Evolutionary conservation across 2,329 filamentous ascomycete species (phyloP), one percentile per base, ranked within the genome.

Genomic region (Grosmannia penicillata): DNA sequence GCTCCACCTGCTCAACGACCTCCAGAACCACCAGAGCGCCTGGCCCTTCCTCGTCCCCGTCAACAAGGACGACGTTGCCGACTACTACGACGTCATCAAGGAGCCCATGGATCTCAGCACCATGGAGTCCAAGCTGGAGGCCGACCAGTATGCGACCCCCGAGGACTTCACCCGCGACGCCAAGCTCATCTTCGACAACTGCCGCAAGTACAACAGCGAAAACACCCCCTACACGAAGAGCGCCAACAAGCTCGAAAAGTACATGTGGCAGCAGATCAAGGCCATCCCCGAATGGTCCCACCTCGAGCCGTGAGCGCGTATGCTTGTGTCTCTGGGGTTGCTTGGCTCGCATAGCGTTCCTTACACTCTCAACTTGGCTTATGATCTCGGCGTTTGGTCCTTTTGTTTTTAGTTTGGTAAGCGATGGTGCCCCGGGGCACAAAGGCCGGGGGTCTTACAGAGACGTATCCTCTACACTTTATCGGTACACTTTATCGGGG

Each of bases 1-100:
- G 3, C 72, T 94, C 11, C 85, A 91, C 56, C 72, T 98, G 7
- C 78, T 98, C 47, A 94, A 93, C 58, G 84, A 94, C 53, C 75
- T 96, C 58, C 87, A 96, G 56, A 96, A 95, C 55, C 86, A 94
- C 60, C 78, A 78, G 49, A 80, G 82, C 8, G 82, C 86, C 0
- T 98, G 91, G 91, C 91, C 91, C 0, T 98, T 98, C 65, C 71
- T 91, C 24, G 75, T 85, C 21, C 89, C 91, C 1, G 91, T 98
- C 48, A 95, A 93, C 56, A 78, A 81, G 48, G 91, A 98, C 51
- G 91, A 96, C 48, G 91, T 98, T 0, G 78, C 85, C n/a, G 91
- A 98, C 57, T 98, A 98, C 62, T 96, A 96, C 64, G 85, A 94
- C 43, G 87, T 96, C 44, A 98, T 98, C 65, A 87, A 87, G 54